Evolutionary conservation across 1,284 basidiomycete genomes (phyloP), one percentile per base, ranked within the genome.

Genomic region (Austropuccinia psidii): DNA sequence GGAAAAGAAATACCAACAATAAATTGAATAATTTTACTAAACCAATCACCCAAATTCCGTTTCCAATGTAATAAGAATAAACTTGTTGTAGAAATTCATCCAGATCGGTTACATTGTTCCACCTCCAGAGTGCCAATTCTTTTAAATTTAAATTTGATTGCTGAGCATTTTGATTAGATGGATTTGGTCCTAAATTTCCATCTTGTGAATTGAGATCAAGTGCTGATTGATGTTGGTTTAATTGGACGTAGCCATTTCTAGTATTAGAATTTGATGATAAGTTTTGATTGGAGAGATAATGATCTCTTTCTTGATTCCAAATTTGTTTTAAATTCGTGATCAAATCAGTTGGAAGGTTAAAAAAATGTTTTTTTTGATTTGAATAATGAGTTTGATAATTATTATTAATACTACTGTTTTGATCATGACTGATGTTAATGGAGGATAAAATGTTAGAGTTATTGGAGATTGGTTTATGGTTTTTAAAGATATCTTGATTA

Each of bases 31-130:
- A 88, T 62, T 90, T 86, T 4, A 90, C 86, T 19, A 98, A 84
- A 4, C 89, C 90, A 77, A 99, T 98, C 77, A 91, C 94, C 81
- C 90, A 94, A 61, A 96, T 89, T 0, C 95, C 95, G 79, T 97
- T 96, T 39, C 93, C 93, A 77, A 91, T 89, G 80, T 98, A 99
- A 81, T 98, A 98, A 64, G 86, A 85, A 81, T 99, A 98, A 1
- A 84, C 83, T 78, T 97, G 92, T 82, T 95, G 91, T 37, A 99
- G 82, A 81, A 96, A 98, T 7, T 87, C 88, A 79, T 99, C 95
- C 47, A 98, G 85, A 80, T 98, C 95, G 79, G 92, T 91, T 8
- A 98, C 91, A 80, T 98, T 99, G 75, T 96, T 92, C 96, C 96
- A 99, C 76, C 91, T 90, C 96, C 96, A 99, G 52, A 98, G 80